phyloP scores from a whole-genome alignment of 768 basidiomycete genomes.

The Suillus spraguei region DNA sequence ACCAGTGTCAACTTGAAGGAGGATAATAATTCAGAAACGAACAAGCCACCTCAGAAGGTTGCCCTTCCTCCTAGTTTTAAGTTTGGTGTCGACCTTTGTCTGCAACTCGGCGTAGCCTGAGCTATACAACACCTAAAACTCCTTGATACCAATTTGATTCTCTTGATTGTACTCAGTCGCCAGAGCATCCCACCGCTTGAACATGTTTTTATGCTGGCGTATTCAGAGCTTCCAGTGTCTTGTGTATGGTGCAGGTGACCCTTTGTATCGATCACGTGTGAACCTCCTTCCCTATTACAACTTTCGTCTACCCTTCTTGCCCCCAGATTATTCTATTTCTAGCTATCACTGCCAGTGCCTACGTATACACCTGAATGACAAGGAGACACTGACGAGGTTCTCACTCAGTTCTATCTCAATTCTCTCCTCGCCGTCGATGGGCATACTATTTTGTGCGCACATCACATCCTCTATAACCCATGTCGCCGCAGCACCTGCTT shows the following conservation, averaged over 20 bases:
- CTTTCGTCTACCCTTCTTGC: neutral
- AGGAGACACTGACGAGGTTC: neutral
- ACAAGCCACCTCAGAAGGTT: conserved; percentile 59
- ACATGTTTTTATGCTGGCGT: conserved; percentile 73
- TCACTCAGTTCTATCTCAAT: neutral
- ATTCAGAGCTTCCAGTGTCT: neutral
- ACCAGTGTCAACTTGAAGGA: conserved; percentile 57
- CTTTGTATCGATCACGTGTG: neutral
- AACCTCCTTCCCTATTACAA: neutral
- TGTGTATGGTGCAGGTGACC: no score
- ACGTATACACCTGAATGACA: conserved; percentile 9
- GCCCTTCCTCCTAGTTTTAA: conserved; percentile 22
- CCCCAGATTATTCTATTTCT: conserved; percentile 5
- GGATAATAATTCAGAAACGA: conserved; percentile 62
- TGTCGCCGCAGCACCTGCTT: conserved; percentile 1
- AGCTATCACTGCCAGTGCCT: neutral
- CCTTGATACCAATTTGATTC: conserved; percentile 64
- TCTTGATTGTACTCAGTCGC: conserved; percentile 82
- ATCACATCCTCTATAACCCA: conserved; percentile 3
- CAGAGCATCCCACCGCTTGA: conserved; percentile 84
- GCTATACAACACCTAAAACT: conserved; percentile 35
- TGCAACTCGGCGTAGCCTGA: conserved; percentile 28
- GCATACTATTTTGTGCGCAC: conserved; percentile 1
- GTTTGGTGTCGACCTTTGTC: conserved; percentile 37
- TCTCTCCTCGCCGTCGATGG: neutral